Conservation (phyloP, 192 early-diverging fungal species). For the Cladochytrium replicatum region DNA sequence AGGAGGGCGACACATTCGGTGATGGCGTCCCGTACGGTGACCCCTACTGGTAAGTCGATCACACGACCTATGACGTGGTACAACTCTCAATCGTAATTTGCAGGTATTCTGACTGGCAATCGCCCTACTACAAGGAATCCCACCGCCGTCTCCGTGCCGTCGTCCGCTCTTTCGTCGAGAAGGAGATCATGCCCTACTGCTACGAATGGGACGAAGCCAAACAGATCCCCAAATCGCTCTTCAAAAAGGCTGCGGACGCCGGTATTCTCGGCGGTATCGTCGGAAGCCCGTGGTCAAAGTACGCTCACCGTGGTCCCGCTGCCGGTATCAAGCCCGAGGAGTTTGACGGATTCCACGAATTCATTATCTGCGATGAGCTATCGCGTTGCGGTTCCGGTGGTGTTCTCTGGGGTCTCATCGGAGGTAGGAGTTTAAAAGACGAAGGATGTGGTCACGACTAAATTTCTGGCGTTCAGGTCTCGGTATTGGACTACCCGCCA, state of each 20-base stretch:
- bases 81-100: not conserved
- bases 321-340: constrained; percentile 31
- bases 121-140: constrained; percentile 80
- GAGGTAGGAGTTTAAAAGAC: too few species aligned
- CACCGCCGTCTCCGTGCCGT: constrained; percentile 52
- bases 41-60: constrained; percentile 59
- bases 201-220: constrained; percentile 80
- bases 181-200: constrained; percentile 62
- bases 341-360: constrained; percentile 59
- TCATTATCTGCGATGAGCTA: constrained; percentile 71
- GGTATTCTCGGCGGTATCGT: constrained; percentile 61
- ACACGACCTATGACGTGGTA: constrained; percentile 25
- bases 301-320: constrained; percentile 10
- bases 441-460: too few species aligned
- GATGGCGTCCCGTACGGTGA: constrained; percentile 69
- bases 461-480: too few species aligned
- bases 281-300: constrained; percentile 31
- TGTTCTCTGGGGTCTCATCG: constrained; percentile 66
- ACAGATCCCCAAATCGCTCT: constrained; percentile 57
- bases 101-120: constrained; percentile 42
- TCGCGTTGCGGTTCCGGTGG: constrained; percentile 73
- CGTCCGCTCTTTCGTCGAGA: constrained; percentile 67
- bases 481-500: constrained; percentile 65
- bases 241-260: constrained; percentile 60
- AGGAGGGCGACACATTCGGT: constrained; percentile 54